A percentile compares a stretch with the other conserved stretches of the same genome.
Evolutionary conservation across 1,284 basidiomycete genomes (phyloP).

Genomic region (Blastosporella zonata): DNA sequence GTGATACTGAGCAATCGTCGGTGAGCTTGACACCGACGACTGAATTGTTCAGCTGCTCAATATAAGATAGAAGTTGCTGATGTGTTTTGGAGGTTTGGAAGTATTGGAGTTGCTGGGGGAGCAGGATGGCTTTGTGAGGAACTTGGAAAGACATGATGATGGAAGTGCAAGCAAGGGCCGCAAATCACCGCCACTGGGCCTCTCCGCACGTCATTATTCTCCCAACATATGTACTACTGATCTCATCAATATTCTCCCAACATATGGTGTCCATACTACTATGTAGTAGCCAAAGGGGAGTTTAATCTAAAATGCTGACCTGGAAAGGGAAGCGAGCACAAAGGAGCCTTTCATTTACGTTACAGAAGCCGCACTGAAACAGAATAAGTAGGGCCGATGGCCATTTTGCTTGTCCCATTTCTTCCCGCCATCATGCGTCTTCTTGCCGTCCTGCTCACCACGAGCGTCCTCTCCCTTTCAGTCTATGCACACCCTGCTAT

Average conservation of each 20-base stretch:
- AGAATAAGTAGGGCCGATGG: too few relatives aligned
- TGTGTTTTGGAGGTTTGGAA: conserved; percentile 81
- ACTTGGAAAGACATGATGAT: conserved; percentile 14
- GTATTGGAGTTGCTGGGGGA: conserved; percentile 74
- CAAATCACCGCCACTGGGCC: too few relatives aligned
- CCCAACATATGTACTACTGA: too few relatives aligned
- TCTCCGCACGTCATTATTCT: too few relatives aligned
- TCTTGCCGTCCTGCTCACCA: conserved; percentile 1
- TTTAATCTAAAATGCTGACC: too few relatives aligned
- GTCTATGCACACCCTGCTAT: conserved; percentile 7
- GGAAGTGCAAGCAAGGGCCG: too few relatives aligned
- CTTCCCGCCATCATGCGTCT: conserved; percentile 12
- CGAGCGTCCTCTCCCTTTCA: conserved; percentile 3
- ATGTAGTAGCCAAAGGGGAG: too few relatives aligned
- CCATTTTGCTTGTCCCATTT: neutral
- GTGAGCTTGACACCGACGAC: conserved; percentile 79
- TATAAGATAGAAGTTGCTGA: conserved; percentile 66
- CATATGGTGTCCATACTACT: too few relatives aligned
- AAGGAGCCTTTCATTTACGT: too few relatives aligned
- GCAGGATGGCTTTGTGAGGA: conserved; percentile 77
- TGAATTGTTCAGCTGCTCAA: conserved; percentile 75
- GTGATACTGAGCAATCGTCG: conserved; percentile 55
- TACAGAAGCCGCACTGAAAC: too few relatives aligned
- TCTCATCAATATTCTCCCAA: too few relatives aligned
- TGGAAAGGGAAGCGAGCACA: too few relatives aligned